These are phyloP conservation scores for Metahyphopichia silvanorum DNA, from an alignment of 805 yeast genomes.

Conservation along the genomic window DNA sequence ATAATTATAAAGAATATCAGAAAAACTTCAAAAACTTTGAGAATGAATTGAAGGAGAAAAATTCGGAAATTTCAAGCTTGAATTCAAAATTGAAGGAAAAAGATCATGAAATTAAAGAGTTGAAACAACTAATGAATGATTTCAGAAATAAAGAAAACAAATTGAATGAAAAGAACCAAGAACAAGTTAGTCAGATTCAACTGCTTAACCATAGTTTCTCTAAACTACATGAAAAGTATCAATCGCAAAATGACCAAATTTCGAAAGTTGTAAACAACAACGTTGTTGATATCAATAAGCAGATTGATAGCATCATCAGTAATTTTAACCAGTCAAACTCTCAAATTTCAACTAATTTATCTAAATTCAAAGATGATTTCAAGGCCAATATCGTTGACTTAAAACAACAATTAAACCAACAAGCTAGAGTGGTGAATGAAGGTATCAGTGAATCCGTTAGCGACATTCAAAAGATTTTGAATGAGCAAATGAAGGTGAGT, in stretches of 20 bases:
- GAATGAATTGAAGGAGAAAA: not conserved
- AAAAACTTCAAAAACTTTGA: conserved; percentile 1
- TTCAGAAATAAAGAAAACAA: not conserved
- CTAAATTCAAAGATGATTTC: not conserved
- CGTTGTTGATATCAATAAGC: not conserved
- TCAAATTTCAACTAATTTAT: not conserved
- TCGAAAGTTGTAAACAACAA: not conserved
- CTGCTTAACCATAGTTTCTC: not conserved
- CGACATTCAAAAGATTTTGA: not conserved
- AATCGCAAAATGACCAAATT: not conserved
- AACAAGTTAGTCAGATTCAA: not conserved
- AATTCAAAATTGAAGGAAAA: not conserved
- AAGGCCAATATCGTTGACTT: not conserved
- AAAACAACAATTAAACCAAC: not conserved
- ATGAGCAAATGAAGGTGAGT: not conserved
- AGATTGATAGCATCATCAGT: not conserved
- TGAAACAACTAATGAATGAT: not conserved
- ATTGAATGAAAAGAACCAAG: not conserved
- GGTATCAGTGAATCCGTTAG: not conserved
- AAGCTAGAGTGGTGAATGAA: not conserved
- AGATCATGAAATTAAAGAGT: not conserved
- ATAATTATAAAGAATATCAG: conserved; percentile 1
- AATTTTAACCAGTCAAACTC: not conserved
- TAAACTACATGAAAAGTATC: conserved; percentile 1
- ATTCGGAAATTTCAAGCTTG: not conserved